These are phyloP conservation scores for Fusarium poae DNA, from an alignment of 2,329 filamentous ascomycete genomes.

Conservation along the genomic window DNA sequence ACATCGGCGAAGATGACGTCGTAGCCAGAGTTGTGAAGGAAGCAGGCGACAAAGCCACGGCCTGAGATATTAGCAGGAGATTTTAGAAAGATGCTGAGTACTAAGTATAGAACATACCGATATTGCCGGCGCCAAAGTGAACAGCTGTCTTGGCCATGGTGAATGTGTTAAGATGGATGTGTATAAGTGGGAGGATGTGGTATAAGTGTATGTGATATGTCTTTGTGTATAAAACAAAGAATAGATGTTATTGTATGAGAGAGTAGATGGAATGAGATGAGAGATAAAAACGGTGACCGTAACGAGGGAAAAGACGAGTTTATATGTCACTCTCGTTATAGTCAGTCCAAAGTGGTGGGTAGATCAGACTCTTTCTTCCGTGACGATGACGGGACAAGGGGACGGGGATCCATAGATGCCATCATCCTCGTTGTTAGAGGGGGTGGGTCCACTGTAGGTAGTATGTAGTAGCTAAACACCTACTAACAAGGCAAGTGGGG, in stretches of 20 bases:
- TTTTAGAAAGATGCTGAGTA: not conserved
- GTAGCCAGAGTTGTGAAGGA: slow-evolving; percentile 94
- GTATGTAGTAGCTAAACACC: slow-evolving; percentile 6
- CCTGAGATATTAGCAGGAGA: slow-evolving; percentile 52
- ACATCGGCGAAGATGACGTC: slow-evolving; percentile 98
- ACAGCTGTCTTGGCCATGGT: slow-evolving; percentile 75
- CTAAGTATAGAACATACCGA: slow-evolving; percentile 63
- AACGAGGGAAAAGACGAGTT: slow-evolving; percentile 35
- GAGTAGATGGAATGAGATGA: slow-evolving; percentile 23
- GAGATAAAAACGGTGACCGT: slow-evolving; percentile 38
- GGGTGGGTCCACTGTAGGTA: not conserved
- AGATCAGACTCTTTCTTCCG: slow-evolving; percentile 4
- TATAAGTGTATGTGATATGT: not conserved
- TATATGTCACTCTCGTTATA: slow-evolving; percentile 42
- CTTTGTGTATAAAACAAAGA: slow-evolving; percentile 7
- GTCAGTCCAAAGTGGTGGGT: slow-evolving; percentile 9
- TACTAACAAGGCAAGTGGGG: slow-evolving; percentile 30
- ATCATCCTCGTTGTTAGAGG: slow-evolving; percentile 27
- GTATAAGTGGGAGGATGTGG: slow-evolving; percentile 3
- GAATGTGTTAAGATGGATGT: not conserved
- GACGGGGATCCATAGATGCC: slow-evolving; percentile 30
- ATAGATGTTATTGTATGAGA: not conserved
- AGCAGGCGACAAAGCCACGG: slow-evolving; percentile 88
- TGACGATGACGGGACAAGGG: slow-evolving; percentile 21
- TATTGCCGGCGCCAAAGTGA: slow-evolving; percentile 89